phyloP scores from a whole-genome alignment of 495 filamentous ascomycete genomes.

The Aspergillus baeticus region DNA sequence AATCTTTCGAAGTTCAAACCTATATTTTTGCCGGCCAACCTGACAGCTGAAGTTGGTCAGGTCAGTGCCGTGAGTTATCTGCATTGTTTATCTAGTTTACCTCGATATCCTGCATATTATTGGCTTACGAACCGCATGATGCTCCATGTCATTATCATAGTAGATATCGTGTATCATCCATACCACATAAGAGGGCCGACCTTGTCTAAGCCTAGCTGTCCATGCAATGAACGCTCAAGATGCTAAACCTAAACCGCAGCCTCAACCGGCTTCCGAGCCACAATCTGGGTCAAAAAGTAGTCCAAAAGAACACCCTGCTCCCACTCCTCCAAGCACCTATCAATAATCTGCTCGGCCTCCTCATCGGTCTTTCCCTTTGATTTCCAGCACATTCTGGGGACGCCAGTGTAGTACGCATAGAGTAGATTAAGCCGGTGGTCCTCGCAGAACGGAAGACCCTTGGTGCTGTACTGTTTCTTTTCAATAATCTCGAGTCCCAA shows the following conservation, averaged over 20 bases:
- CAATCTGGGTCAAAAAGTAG: slow-evolving; percentile 4
- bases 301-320: not conserved
- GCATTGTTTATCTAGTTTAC: too few species aligned
- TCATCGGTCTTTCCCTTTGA: slow-evolving; percentile 1
- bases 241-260: not conserved
- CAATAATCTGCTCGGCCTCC: not conserved
- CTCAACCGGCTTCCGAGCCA: slow-evolving; percentile 1
- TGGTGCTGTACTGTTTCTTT: not conserved
- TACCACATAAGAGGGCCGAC: not conserved
- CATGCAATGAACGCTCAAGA: too few species aligned
- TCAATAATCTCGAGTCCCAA: not conserved
- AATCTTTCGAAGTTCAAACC: not conserved
- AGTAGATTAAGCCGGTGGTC: slow-evolving; percentile 3
- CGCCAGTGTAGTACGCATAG: slow-evolving; percentile 8
- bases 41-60: not conserved
- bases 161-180: not conserved
- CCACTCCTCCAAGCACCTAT: slow-evolving; percentile 1
- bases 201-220: not conserved
- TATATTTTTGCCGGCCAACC: not conserved
- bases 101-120: too few species aligned
- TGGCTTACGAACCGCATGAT: too few species aligned
- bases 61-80: not conserved
- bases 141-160: too few species aligned
- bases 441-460: not conserved
- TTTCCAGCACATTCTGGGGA: not conserved